Conservation (phyloP, 495 filamentous ascomycete genomes). For the Xylaria palmicola region DNA sequence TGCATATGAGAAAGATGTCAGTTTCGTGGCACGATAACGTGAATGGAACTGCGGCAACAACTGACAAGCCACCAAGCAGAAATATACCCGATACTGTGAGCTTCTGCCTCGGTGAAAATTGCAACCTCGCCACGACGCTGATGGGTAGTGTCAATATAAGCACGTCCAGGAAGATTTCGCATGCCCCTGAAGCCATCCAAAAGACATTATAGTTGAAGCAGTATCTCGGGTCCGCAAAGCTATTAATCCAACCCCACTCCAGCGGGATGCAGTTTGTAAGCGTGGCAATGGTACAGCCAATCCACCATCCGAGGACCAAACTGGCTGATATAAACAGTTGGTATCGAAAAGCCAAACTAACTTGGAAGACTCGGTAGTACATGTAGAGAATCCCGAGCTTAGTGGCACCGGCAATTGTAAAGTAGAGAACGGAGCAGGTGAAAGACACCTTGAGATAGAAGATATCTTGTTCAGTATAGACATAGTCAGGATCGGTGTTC, state of each 20-base stretch:
- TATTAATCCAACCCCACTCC: slow-evolving; percentile 17
- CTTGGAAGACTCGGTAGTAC: slow-evolving; percentile 38
- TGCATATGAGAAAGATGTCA: not conserved
- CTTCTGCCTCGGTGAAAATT: slow-evolving; percentile 28
- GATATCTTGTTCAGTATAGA: slow-evolving; percentile 51
- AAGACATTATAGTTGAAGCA: slow-evolving; percentile 34
- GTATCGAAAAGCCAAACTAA: slow-evolving; percentile 15
- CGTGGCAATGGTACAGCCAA: slow-evolving; percentile 16
- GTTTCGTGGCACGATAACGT: not conserved
- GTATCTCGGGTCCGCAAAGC: slow-evolving; percentile 15
- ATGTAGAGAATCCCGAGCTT: slow-evolving; percentile 38
- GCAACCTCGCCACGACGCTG: slow-evolving; percentile 26
- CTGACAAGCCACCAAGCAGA: slow-evolving; percentile 36
- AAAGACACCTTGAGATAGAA: slow-evolving; percentile 41
- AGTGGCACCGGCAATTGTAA: slow-evolving; percentile 27
- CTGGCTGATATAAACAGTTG: slow-evolving; percentile 8
- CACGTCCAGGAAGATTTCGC: slow-evolving; percentile 33
- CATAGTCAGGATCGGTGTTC: slow-evolving; percentile 19
- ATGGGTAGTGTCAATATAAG: slow-evolving; percentile 36
- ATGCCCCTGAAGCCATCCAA: slow-evolving; percentile 28
- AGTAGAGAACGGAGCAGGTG: slow-evolving; percentile 34
- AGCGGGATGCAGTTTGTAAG: slow-evolving; percentile 21
- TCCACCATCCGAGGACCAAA: slow-evolving; percentile 18
- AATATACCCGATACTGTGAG: slow-evolving; percentile 32
- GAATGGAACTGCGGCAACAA: not conserved